Evolutionary conservation across 306 rosid genomes (phyloP).

Genomic region (Vigna angularis): DNA sequence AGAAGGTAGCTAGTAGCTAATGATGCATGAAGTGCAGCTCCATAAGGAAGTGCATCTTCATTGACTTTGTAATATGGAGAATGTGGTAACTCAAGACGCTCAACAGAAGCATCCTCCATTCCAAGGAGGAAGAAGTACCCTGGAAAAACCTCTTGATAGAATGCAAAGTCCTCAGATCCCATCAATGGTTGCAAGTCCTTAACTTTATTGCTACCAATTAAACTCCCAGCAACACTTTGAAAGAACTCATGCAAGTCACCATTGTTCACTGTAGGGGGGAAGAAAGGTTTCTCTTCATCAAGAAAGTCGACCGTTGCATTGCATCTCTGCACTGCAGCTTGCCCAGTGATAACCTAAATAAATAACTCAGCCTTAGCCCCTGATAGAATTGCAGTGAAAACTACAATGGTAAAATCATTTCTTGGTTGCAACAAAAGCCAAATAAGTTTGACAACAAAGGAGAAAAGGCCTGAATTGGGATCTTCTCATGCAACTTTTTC

Average conservation of each 20-base stretch:
- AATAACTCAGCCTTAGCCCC: constrained; percentile 35
- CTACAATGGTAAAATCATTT: neutral
- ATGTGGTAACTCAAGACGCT: constrained; percentile 56
- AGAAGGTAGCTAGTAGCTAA: constrained; percentile 68
- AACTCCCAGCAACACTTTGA: constrained; percentile 63
- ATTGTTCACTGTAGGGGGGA: constrained; percentile 80
- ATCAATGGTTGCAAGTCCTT: constrained; percentile 63
- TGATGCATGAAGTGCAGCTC: constrained; percentile 96
- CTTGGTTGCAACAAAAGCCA: neutral
- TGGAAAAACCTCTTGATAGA: constrained; percentile 79
- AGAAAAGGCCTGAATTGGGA: neutral
- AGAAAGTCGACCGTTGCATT: constrained; percentile 73
- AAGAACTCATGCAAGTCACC: constrained; percentile 67
- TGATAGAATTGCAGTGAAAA: constrained; percentile 12
- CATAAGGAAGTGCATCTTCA: constrained; percentile 84
- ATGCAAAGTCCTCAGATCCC: constrained; percentile 92
- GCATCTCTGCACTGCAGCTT: constrained; percentile 94
- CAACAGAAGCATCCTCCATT: constrained; percentile 62
- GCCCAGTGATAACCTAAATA: constrained; percentile 77
- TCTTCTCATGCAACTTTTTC: neutral
- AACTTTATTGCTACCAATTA: constrained; percentile 68
- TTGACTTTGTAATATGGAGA: constrained; percentile 72
- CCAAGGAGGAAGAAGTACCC: constrained; percentile 86
- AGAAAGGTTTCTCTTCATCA: constrained; percentile 56
- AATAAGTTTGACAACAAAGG: neutral